Base-by-base conservation (phyloP, 2,329 filamentous ascomycete genomes). In the Talaromyces sp. region DNA sequence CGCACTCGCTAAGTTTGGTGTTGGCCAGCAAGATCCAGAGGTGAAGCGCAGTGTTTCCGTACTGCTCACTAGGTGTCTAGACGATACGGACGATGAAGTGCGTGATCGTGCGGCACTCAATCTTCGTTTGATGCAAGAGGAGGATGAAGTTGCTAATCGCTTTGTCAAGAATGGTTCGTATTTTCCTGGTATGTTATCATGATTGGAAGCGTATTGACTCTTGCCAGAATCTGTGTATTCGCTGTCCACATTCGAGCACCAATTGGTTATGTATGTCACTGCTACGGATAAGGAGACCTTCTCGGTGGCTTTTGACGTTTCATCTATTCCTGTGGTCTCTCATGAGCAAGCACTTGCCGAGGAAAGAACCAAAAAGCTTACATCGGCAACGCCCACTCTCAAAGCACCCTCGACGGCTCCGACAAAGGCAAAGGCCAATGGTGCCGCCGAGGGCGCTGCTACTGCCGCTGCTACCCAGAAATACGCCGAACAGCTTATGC, bases 81-180 rank as follows among this genome's bases (percentile, higher is more conserved):
- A 99, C 73, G 94, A 99, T 71, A 92, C 92, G 3, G 94, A 99
- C 75, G 94, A 99, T 69, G 94, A 99, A 77, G 94, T 99, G 59
- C 86, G 94, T 66, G 94, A 99, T 71, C 91, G 94, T 71, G 94
- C 94, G 61, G 92, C 93, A 3, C 79, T 99, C 50, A 97, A 96
- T 73, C 80, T 99, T 60, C 84, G 91, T 69, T 79, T 99, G 62
- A 97, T 99, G 89, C 83, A 86, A 61, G 90, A 96, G 64, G 91
- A 96, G 65, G 90, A 96, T 66, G 89, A 95, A 61, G 81, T 92
- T 74, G 91, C 92, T 1, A 82, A 85, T 64, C 84, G 86, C 60
- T 97, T 99, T 73, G 90, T 97, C 71, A 94, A 95, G 78, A 97
- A 96, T 69, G 89, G 89, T 91, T 79, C 71, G 80, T 56, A 53